Conservation (phyloP, 140 eudicot species). For the Erigeron philadelphicus region DNA sequence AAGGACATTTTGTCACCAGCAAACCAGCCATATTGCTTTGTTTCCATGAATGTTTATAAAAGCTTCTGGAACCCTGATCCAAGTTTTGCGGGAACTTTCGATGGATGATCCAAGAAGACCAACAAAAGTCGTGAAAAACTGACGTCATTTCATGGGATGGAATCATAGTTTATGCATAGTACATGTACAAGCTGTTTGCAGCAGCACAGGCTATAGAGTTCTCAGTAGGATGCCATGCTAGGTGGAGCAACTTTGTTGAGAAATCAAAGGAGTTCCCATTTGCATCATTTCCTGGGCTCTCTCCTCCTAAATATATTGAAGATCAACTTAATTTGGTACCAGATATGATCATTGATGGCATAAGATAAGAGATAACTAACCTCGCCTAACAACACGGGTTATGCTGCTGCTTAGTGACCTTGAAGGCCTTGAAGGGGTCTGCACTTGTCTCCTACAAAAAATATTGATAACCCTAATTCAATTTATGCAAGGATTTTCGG, state of each 20-base stretch:
- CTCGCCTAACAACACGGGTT: slow-evolving; percentile 77
- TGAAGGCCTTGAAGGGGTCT: slow-evolving; percentile 70
- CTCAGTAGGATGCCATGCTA: slow-evolving; percentile 95
- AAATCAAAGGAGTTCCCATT: slow-evolving; percentile 68
- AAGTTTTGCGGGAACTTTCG: slow-evolving; percentile 20
- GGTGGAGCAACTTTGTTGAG: slow-evolving; percentile 72
- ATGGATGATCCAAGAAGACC: slow-evolving; percentile 27
- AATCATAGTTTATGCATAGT: slow-evolving; percentile 51
- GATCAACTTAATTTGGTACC: background rate
- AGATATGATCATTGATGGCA: background rate
- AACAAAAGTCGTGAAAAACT: slow-evolving; percentile 19
- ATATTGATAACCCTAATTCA: background rate
- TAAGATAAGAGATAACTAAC: slow-evolving; percentile 29
- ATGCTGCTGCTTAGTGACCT: slow-evolving; percentile 59
- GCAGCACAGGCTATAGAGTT: slow-evolving; percentile 91
- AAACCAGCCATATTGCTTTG: slow-evolving; percentile 1
- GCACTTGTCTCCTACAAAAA: slow-evolving; percentile 61
- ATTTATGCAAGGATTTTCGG: background rate
- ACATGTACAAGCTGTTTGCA: slow-evolving; percentile 95
- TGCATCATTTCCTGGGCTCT: slow-evolving; percentile 55
- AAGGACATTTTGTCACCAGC: slow-evolving; percentile 13
- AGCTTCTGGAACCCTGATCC: slow-evolving; percentile 15
- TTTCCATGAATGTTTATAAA: slow-evolving; percentile 20
- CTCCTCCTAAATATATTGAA: slow-evolving; percentile 25
- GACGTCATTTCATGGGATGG: slow-evolving; percentile 14